phyloP scores from a whole-genome alignment of 768 basidiomycete genomes.

The Boletus sensibilis region DNA sequence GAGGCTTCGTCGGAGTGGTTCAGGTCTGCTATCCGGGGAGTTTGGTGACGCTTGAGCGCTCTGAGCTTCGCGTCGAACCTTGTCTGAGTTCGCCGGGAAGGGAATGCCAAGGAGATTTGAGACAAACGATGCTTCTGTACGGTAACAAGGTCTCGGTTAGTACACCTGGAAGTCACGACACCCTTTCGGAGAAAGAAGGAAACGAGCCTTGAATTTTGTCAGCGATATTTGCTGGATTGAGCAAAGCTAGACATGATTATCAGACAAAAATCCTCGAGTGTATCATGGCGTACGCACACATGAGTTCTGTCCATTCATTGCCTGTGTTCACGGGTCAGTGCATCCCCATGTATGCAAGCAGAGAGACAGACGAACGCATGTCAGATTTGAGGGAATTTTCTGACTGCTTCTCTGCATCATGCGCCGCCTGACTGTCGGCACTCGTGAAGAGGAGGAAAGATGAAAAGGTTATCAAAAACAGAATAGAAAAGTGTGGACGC shows the following conservation, averaged over 20 bases:
- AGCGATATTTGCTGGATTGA: not conserved
- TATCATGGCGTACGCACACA: not conserved
- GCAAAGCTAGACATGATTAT: not conserved
- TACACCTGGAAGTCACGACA: not conserved
- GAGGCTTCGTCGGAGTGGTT: not conserved
- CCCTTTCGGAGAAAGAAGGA: not conserved
- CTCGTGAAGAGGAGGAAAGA: not conserved
- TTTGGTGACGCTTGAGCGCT: not conserved
- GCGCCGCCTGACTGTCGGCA: not conserved
- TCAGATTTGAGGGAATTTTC: not conserved
- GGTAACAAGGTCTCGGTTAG: not conserved
- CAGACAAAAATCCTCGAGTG: not conserved
- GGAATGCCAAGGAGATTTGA: not conserved
- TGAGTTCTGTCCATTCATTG: not conserved
- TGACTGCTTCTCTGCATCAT: not conserved
- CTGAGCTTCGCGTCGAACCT: not conserved
- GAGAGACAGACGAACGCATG: constrained; percentile 4
- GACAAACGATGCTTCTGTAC: not conserved
- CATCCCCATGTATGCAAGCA: not conserved
- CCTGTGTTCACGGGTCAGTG: constrained; percentile 3
- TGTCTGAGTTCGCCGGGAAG: not conserved
- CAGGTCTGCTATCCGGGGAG: not conserved
- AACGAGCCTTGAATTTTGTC: constrained; percentile 1
- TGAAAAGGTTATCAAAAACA: not conserved
- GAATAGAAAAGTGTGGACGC: not conserved